A percentile compares a stretch with the other conserved stretches of the same genome.
phyloP scores from a whole-genome alignment of 306 rosid genomes.

The Glycine latifolia region DNA sequence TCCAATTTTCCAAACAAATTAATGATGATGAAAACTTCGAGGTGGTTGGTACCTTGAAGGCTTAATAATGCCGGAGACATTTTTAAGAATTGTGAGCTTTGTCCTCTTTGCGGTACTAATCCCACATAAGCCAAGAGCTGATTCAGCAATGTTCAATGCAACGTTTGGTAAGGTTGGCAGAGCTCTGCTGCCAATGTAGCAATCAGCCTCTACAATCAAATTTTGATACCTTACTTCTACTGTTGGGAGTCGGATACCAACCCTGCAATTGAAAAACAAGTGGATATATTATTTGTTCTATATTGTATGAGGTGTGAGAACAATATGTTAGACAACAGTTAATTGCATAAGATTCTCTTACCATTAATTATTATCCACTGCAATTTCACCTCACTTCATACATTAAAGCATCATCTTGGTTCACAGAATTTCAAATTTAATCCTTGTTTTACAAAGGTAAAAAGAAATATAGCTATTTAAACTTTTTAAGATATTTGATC shows the following conservation, averaged over 20 bases:
- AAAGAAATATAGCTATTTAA: neutral
- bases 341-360: neutral
- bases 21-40: neutral
- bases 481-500: too few relatives aligned
- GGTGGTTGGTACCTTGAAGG: slow-evolving; percentile 72
- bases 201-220: slow-evolving; percentile 75
- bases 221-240: slow-evolving; percentile 84
- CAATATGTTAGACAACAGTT: neutral
- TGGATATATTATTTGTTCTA: neutral
- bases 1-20: neutral
- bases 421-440: neutral
- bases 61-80: slow-evolving; percentile 80
- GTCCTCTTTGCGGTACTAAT: slow-evolving; percentile 63
- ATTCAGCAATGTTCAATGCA: slow-evolving; percentile 70
- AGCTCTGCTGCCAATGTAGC: slow-evolving; percentile 78
- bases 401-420: neutral
- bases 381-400: neutral
- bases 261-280: slow-evolving; percentile 57
- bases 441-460: too few relatives aligned
- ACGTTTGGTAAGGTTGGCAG: slow-evolving; percentile 85
- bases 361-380: neutral
- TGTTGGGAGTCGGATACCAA: slow-evolving; percentile 79
- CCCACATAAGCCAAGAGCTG: slow-evolving; percentile 67
- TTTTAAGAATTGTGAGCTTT: slow-evolving; percentile 85
- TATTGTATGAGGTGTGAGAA: neutral